Percentiles rank a stretch among this genome's conserved stretches.
Conservation (phyloP, 768 basidiomycete species). For the Cystobasidium ongulense region DNA sequence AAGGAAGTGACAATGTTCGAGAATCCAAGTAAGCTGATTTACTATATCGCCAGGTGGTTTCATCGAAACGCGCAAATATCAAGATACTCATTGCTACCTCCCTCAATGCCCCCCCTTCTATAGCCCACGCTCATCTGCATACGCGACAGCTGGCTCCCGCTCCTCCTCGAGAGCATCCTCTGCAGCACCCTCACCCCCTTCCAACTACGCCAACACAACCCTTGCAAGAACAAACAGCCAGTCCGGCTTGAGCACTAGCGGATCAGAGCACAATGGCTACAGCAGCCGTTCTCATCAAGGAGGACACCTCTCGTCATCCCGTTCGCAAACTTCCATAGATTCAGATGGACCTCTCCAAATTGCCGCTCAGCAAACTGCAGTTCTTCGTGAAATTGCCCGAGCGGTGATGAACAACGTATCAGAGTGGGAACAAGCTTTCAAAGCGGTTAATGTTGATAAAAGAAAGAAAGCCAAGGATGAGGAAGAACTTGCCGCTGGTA, state of each 20-base stretch:
- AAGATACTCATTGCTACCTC: not conserved
- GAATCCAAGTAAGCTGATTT: not conserved
- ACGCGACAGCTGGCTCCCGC: not conserved
- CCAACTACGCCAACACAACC: not conserved
- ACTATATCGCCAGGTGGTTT: not conserved
- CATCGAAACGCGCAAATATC: not conserved
- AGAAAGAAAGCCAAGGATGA: not conserved
- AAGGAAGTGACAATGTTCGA: not conserved
- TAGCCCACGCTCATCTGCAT: not conserved
- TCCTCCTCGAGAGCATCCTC: not conserved
- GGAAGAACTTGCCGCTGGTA: conserved; percentile 6
- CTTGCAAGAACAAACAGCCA: not conserved
- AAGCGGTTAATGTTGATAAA: not conserved
- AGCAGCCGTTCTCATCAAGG: not conserved
- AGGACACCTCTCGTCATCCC: not conserved
- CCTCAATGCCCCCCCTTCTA: not conserved
- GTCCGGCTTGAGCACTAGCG: not conserved
- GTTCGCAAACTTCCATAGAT: not conserved
- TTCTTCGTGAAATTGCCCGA: not conserved
- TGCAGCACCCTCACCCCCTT: not conserved
- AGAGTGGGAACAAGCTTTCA: not conserved
- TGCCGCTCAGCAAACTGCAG: not conserved
- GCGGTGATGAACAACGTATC: not conserved
- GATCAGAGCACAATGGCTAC: not conserved
- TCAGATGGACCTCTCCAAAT: not conserved